phyloP scores from a whole-genome alignment of 225 moss, liverwort and hornwort genomes.

The Bryoerythrophyllum caledonicum region DNA sequence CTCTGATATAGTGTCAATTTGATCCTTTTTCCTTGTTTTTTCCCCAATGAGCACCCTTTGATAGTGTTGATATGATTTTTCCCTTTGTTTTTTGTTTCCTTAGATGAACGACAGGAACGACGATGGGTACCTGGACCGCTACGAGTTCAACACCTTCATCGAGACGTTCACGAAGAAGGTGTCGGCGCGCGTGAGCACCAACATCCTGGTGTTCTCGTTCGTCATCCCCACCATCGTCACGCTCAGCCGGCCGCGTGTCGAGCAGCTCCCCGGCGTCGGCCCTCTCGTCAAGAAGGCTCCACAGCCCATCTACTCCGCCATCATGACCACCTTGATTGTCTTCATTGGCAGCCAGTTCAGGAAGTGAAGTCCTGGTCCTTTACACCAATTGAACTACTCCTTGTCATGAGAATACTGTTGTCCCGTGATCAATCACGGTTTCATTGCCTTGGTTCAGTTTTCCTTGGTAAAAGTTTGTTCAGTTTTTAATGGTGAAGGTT shows the following conservation, averaged over 20 bases:
- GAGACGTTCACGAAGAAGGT: conserved; percentile 67
- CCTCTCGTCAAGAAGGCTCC: conserved; percentile 68
- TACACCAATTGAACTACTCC: no score
- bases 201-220: conserved; percentile 66
- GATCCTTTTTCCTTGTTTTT: no score
- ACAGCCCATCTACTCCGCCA: conserved; percentile 64
- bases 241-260: conserved; percentile 65
- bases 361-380: background rate
- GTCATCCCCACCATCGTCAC: conserved; percentile 75
- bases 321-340: conserved; percentile 64
- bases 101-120: conserved; percentile 70
- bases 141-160: conserved; percentile 73
- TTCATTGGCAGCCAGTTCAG: conserved; percentile 39
- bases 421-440: no score
- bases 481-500: no score
- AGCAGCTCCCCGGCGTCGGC: conserved; percentile 71
- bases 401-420: no score
- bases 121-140: conserved; percentile 66
- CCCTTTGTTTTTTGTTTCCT: background rate
- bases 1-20: no score
- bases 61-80: no score
- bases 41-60: no score
- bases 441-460: no score
- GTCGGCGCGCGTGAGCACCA: conserved; percentile 51
- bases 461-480: no score